Conservation (phyloP, 1,284 basidiomycete species). For the Taiwanofungus camphoratus region DNA sequence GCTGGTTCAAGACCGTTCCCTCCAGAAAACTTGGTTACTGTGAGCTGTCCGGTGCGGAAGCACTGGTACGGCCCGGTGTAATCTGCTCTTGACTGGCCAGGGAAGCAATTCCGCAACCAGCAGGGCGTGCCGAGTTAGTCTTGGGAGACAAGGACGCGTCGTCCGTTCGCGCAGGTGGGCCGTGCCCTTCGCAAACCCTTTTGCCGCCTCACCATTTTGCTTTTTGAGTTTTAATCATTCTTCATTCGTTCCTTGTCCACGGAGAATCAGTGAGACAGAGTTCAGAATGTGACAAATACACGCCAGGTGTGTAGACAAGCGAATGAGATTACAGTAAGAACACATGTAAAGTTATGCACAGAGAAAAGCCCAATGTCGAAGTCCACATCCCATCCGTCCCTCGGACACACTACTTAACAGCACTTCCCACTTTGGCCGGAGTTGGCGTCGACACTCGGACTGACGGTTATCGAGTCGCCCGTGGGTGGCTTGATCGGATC, state of each 20-base stretch:
- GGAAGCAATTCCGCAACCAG: slow-evolving; percentile 87
- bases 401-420: slow-evolving; percentile 29
- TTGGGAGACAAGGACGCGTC: slow-evolving; percentile 77
- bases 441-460: slow-evolving; percentile 45
- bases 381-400: slow-evolving; percentile 2
- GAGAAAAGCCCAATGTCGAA: slow-evolving; percentile 7
- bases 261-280: too few species aligned
- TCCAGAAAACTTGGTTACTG: slow-evolving; percentile 85
- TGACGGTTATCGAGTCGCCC: slow-evolving; percentile 74
- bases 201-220: slow-evolving; percentile 18
- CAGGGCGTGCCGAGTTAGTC: slow-evolving; percentile 83
- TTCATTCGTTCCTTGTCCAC: too few species aligned
- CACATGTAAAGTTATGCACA: slow-evolving; percentile 23
- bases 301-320: neutral
- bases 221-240: neutral
- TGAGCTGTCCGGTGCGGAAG: slow-evolving; percentile 54
- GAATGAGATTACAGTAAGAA: slow-evolving; percentile 22
- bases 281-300: too few species aligned
- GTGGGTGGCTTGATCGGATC: slow-evolving; percentile 65
- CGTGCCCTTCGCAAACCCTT: slow-evolving; percentile 77
- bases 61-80: slow-evolving; percentile 64
- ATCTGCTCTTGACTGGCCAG: slow-evolving; percentile 75
- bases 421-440: slow-evolving; percentile 34
- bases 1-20: slow-evolving; percentile 86
- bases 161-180: slow-evolving; percentile 70